These are phyloP conservation scores for Cicer yamashitae DNA, from an alignment of 306 rosid species.

Conservation along the genomic window DNA sequence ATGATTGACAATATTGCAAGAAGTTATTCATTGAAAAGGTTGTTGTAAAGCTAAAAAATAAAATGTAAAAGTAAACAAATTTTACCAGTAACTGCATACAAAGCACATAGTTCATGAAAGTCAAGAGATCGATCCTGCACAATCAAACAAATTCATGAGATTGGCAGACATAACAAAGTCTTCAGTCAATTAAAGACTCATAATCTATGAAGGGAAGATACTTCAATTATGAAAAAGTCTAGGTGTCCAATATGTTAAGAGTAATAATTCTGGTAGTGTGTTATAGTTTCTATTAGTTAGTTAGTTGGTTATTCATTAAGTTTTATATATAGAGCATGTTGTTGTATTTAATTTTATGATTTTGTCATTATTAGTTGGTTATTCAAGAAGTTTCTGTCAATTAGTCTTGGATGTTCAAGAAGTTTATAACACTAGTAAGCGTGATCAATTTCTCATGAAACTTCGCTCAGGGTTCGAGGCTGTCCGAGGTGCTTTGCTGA, in stretches of 20 bases:
- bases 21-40: background rate
- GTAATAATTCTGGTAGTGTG: background rate
- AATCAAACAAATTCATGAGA: slow-evolving; percentile 33
- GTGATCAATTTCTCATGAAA: no score
- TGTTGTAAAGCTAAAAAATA: background rate
- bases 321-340: no score
- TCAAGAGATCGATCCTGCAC: slow-evolving; percentile 95
- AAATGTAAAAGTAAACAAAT: slow-evolving; percentile 32
- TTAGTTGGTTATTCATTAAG: no score
- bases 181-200: slow-evolving; percentile 12
- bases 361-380: no score
- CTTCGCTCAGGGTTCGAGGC: background rate
- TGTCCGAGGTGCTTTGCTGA: background rate
- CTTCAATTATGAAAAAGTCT: background rate
- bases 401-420: no score
- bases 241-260: background rate
- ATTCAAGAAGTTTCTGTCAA: no score
- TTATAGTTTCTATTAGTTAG: no score
- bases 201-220: background rate
- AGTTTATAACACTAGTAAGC: no score
- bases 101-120: slow-evolving; percentile 91
- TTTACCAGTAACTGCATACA: slow-evolving; percentile 94
- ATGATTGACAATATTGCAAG: background rate
- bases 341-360: no score
- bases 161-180: slow-evolving; percentile 45